These are phyloP conservation scores for Cudoniella acicularis DNA, from an alignment of 495 filamentous ascomycete genomes.

Conservation along the genomic window DNA sequence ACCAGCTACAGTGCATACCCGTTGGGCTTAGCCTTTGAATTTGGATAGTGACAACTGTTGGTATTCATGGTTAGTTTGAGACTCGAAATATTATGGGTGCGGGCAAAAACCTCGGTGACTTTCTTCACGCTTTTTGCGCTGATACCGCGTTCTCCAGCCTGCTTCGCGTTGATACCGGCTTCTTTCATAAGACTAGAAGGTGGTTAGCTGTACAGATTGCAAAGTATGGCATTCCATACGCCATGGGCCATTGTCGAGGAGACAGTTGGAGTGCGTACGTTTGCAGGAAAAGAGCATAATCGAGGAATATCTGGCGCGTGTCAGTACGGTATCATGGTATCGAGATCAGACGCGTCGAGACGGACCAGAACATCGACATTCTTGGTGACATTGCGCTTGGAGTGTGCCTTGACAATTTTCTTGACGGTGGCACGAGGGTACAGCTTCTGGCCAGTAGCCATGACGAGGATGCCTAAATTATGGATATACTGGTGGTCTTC, in stretches of 20 bases:
- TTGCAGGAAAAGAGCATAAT: constrained; percentile 89
- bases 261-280: constrained; percentile 44
- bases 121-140: constrained; percentile 72
- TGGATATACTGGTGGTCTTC: background rate
- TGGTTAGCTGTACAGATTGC: too few species aligned
- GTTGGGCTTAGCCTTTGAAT: constrained; percentile 66
- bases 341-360: constrained; percentile 15
- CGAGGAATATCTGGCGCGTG: constrained; percentile 66
- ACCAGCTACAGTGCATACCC: too few species aligned
- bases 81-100: background rate
- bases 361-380: constrained; percentile 84
- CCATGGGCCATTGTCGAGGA: background rate
- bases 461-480: constrained; percentile 22
- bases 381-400: constrained; percentile 73
- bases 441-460: constrained; percentile 62
- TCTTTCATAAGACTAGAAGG: constrained; percentile 89
- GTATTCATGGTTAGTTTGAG: too few species aligned
- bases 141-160: constrained; percentile 66
- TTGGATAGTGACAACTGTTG: constrained; percentile 54
- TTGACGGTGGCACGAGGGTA: constrained; percentile 84
- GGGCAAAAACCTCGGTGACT: constrained; percentile 64
- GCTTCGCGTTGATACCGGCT: constrained; percentile 71
- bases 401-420: constrained; percentile 86
- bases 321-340: background rate
- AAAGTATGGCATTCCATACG: too few species aligned